phyloP scores from a whole-genome alignment of 2,329 filamentous ascomycete species.

The Fonsecaea monophora region DNA sequence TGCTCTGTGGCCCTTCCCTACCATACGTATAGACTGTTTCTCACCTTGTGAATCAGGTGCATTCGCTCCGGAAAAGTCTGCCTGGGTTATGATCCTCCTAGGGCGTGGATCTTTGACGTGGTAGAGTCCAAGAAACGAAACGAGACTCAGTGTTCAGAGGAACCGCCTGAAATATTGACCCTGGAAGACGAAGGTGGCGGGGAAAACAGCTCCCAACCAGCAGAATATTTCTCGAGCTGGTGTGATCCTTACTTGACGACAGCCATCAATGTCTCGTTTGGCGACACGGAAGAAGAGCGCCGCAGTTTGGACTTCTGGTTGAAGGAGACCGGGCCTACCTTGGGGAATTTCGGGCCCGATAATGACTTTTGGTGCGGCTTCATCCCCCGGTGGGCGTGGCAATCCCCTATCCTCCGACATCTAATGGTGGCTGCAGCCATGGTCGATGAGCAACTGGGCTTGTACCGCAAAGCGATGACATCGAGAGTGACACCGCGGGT shows the following conservation, averaged over 20 bases:
- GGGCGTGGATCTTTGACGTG: slow-evolving; percentile 20
- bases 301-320: slow-evolving; percentile 24
- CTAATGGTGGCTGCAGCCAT: slow-evolving; percentile 19
- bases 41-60: slow-evolving; percentile 9
- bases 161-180: neutral
- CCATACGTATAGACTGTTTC: neutral
- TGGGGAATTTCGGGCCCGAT: slow-evolving; percentile 21
- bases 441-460: slow-evolving; percentile 21
- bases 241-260: neutral
- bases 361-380: slow-evolving; percentile 20
- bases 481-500: slow-evolving; percentile 8
- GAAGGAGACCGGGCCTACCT: slow-evolving; percentile 17
- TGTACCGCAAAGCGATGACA: slow-evolving; percentile 18
- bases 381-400: slow-evolving; percentile 20
- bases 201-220: neutral
- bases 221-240: neutral
- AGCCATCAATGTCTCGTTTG: slow-evolving; percentile 14
- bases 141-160: neutral
- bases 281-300: slow-evolving; percentile 1
- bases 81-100: slow-evolving; percentile 17
- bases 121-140: slow-evolving; percentile 4
- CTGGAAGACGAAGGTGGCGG: neutral
- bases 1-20: neutral
- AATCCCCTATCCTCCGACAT: slow-evolving; percentile 17
- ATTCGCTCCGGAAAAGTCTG: slow-evolving; percentile 3